Evolutionary conservation across 306 rosid species (phyloP).

Genomic region (Echinosophora koreensis): DNA sequence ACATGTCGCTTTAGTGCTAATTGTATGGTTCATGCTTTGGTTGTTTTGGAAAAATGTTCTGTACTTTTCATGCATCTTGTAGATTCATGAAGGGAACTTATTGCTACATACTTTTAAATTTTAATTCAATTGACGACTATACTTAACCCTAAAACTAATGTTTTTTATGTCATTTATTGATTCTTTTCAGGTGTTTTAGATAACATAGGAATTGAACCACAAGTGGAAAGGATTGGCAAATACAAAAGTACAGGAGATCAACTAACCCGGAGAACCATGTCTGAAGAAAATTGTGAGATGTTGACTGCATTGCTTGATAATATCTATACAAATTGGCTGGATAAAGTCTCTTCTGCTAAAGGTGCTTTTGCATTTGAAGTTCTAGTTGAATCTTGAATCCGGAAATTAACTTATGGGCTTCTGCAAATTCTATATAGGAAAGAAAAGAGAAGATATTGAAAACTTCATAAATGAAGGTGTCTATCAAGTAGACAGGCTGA

Average conservation of each 20-base stretch:
- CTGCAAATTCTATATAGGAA: constrained; percentile 60
- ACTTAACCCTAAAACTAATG: constrained; percentile 30
- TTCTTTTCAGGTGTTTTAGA: constrained; percentile 78
- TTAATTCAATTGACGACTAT: constrained; percentile 37
- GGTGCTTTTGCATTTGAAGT: constrained; percentile 65
- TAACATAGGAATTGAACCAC: constrained; percentile 89
- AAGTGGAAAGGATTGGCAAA: constrained; percentile 90
- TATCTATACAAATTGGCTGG: constrained; percentile 88
- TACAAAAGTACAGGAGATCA: constrained; percentile 96
- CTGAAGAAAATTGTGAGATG: constrained; percentile 89
- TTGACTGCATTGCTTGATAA: constrained; percentile 87
- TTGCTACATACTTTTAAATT: constrained; percentile 31
- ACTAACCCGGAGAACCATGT: constrained; percentile 74
- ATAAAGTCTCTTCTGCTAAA: constrained; percentile 76
- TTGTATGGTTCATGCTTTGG: constrained; percentile 4
- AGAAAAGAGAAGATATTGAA: constrained; percentile 74
- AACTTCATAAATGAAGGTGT: constrained; percentile 88
- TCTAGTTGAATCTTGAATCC: constrained; percentile 43
- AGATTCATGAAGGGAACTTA: constrained; percentile 14
- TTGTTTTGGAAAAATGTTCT: constrained; percentile 11
- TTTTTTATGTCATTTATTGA: constrained; percentile 11
- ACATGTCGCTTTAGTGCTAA: background rate
- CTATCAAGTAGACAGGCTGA: constrained; percentile 79
- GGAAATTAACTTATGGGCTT: constrained; percentile 39
- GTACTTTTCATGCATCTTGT: constrained; percentile 26